phyloP scores from a whole-genome alignment of 352 stramenopile species.

The Globisporangium okanoganense region DNA sequence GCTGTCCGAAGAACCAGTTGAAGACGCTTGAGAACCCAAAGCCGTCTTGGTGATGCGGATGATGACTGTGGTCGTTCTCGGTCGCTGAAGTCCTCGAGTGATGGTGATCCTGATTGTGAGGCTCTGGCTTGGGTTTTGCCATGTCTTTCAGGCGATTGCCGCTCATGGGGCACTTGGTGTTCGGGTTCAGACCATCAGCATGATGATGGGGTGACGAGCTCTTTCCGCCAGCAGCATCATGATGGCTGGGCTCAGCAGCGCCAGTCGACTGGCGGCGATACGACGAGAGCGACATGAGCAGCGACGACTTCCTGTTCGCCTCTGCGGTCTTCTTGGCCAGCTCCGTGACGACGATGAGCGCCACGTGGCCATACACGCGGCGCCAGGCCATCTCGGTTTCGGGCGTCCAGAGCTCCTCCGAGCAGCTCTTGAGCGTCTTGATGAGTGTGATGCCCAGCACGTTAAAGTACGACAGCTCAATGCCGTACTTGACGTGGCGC shows the following conservation, averaged over 20 bases:
- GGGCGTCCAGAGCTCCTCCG: conserved; percentile 23
- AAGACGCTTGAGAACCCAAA: background rate
- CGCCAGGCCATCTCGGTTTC: conserved; percentile 26
- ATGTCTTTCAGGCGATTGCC: conserved; percentile 19
- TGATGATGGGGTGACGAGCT: conserved; percentile 13
- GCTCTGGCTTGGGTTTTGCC: background rate
- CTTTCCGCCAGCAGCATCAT: background rate
- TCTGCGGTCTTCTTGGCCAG: conserved; percentile 9
- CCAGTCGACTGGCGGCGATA: background rate
- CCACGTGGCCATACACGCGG: conserved; percentile 23
- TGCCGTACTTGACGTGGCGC: conserved; percentile 36
- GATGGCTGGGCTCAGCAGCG: background rate
- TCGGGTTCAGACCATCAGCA: conserved; percentile 9
- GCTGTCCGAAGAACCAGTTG: conserved; percentile 2
- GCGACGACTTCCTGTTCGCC: conserved; percentile 1
- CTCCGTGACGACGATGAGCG: conserved; percentile 23
- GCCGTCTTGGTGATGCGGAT: background rate
- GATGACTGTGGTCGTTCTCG: background rate
- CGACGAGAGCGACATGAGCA: conserved; percentile 1
- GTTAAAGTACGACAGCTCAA: conserved; percentile 36
- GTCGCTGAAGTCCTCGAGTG: background rate
- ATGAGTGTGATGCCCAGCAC: conserved; percentile 25
- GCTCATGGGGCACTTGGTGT: conserved; percentile 20
- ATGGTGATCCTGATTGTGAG: background rate
- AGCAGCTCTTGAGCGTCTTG: conserved; percentile 24